phyloP scores from a whole-genome alignment of 257 asterid species.

The Forsythia suspensa region DNA sequence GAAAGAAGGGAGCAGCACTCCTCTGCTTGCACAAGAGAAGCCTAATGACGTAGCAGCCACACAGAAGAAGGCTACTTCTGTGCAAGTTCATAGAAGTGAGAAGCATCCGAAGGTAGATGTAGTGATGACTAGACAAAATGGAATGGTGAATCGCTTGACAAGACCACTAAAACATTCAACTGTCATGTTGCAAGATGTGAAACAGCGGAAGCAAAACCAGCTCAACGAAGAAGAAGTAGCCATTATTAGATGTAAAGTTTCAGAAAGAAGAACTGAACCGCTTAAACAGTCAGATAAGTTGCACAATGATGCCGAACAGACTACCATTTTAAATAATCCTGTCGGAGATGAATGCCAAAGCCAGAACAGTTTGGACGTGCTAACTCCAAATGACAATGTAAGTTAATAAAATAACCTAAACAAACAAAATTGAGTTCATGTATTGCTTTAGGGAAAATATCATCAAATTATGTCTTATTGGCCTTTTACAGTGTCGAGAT shows the following conservation, averaged over 20 bases:
- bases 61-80: conserved; percentile 34
- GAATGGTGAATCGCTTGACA: conserved; percentile 22
- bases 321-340: conserved; percentile 10
- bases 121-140: conserved; percentile 32
- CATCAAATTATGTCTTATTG: conserved; percentile 21
- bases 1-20: conserved; percentile 17
- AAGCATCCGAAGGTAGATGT: conserved; percentile 45
- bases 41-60: conserved; percentile 29
- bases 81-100: conserved; percentile 37
- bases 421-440: background rate
- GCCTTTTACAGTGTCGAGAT: conserved; percentile 41
- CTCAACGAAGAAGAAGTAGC: conserved; percentile 27
- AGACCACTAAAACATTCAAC: conserved; percentile 34
- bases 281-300: background rate
- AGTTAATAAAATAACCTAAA: conserved; percentile 16
- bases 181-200: conserved; percentile 39
- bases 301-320: conserved; percentile 18
- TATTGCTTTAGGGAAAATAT: background rate
- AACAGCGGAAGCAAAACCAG: conserved; percentile 39
- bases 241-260: background rate
- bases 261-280: conserved; percentile 26
- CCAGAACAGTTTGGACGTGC: conserved; percentile 22
- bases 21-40: conserved; percentile 26
- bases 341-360: conserved; percentile 37
- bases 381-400: conserved; percentile 39